Evolutionary conservation across 148 eudicot species (phyloP).

Genomic region (Euryodendron excelsum): DNA sequence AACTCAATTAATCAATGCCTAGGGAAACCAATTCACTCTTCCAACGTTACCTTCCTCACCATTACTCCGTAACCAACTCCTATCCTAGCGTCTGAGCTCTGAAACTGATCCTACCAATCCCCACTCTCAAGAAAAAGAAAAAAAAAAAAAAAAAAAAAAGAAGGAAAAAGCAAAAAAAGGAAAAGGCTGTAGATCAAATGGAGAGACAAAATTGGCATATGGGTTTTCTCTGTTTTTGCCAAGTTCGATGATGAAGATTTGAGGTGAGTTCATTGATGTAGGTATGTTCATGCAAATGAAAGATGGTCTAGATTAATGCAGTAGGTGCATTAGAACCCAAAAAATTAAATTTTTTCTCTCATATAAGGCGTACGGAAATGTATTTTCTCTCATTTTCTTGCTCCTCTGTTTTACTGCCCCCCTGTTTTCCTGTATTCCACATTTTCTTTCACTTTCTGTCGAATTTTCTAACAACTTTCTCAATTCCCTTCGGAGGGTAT

Average conservation of each 20-base stretch:
- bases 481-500: slow-evolving; percentile 17
- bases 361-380: background rate
- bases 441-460: background rate
- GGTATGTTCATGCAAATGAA: background rate
- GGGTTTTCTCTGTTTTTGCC: background rate
- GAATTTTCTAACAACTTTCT: background rate
- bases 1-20: too few relatives aligned
- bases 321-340: background rate
- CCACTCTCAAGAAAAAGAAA: too few relatives aligned
- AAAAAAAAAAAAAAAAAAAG: too few relatives aligned
- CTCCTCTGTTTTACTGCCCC: background rate
- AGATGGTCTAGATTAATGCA: background rate
- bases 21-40: too few relatives aligned
- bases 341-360: background rate
- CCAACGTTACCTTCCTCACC: too few relatives aligned
- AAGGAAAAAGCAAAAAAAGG: too few relatives aligned
- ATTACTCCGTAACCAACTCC: too few relatives aligned
- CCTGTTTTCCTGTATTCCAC: slow-evolving; percentile 11
- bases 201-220: background rate
- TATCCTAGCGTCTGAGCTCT: too few relatives aligned
- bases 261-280: background rate
- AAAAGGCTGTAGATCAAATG: too few relatives aligned
- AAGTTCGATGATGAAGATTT: slow-evolving; percentile 2
- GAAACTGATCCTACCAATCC: too few relatives aligned
- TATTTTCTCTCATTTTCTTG: background rate